Evolutionary conservation across 139 green algal genomes (phyloP).

Genomic region (Chlamydomonas asymmetrica): DNA sequence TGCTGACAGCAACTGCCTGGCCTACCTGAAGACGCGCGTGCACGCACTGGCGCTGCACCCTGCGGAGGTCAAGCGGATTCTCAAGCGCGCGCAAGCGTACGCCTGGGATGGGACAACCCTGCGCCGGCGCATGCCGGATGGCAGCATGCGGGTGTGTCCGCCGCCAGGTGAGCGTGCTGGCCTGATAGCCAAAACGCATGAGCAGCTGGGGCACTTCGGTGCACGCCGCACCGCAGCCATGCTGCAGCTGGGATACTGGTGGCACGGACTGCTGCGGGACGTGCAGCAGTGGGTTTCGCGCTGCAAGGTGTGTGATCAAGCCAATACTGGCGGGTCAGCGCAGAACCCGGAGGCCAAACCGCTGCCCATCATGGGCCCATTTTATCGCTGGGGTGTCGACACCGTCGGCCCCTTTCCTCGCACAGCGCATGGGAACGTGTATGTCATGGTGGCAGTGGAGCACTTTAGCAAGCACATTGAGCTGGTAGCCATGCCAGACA

Average conservation of each 20-base stretch:
- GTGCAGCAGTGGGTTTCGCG: not conserved
- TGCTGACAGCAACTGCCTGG: too few relatives aligned
- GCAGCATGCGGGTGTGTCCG: too few relatives aligned
- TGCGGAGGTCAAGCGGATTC: too few relatives aligned
- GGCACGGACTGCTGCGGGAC: not conserved
- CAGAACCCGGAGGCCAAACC: not conserved
- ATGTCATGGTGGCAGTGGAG: constrained; percentile 41
- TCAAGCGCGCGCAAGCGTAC: too few relatives aligned
- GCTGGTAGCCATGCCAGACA: constrained; percentile 11
- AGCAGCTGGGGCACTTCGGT: constrained; percentile 8
- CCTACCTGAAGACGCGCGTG: too few relatives aligned
- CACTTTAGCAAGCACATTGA: constrained; percentile 26
- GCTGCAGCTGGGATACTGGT: constrained; percentile 1
- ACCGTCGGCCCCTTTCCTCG: constrained; percentile 10
- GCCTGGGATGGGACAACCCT: too few relatives aligned
- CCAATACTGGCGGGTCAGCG: not conserved
- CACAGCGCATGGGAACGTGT: constrained; percentile 15
- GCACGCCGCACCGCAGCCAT: not conserved
- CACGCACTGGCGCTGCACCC: too few relatives aligned
- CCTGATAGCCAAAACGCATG: too few relatives aligned
- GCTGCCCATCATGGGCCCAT: constrained; percentile 5
- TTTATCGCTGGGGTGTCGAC: constrained; percentile 28
- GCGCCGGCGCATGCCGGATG: too few relatives aligned
- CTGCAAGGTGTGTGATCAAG: not conserved
- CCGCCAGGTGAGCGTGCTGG: too few relatives aligned